Percentiles rank a stretch among this genome's conserved stretches.
These are phyloP conservation scores for Claviceps sp. DNA, from an alignment of 2,329 filamentous ascomycete species.

Conservation along the genomic window DNA sequence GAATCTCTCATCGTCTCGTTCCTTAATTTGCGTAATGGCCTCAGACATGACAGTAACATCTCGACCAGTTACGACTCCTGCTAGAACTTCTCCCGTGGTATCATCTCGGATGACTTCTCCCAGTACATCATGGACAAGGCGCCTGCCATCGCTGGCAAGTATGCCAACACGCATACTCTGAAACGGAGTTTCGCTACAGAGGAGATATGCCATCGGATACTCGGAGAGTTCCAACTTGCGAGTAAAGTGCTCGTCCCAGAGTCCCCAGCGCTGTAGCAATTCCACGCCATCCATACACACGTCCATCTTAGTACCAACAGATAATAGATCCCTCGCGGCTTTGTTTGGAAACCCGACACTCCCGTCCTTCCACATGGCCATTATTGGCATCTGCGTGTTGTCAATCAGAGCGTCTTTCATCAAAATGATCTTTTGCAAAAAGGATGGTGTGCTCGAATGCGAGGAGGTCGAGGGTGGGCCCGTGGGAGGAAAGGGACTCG, in stretches of 20 bases:
- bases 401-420: slow-evolving; percentile 70
- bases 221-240: slow-evolving; percentile 42
- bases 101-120: slow-evolving; percentile 57
- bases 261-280: slow-evolving; percentile 43
- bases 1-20: slow-evolving; percentile 61
- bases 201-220: slow-evolving; percentile 52
- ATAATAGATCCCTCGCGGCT: slow-evolving; percentile 42
- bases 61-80: slow-evolving; percentile 56
- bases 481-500: slow-evolving; percentile 50
- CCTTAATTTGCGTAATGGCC: slow-evolving; percentile 55
- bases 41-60: slow-evolving; percentile 60
- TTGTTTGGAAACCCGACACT: slow-evolving; percentile 62
- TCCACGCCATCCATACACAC: slow-evolving; percentile 35
- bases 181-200: slow-evolving; percentile 48
- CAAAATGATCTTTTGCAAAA: slow-evolving; percentile 58
- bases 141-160: slow-evolving; percentile 37
- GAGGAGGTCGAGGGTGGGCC: slow-evolving; percentile 47
- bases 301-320: slow-evolving; percentile 26
- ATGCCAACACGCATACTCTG: slow-evolving; percentile 49
- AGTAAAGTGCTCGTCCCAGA: slow-evolving; percentile 56
- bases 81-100: slow-evolving; percentile 56
- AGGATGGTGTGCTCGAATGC: slow-evolving; percentile 44
- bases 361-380: slow-evolving; percentile 72
- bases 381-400: slow-evolving; percentile 59
- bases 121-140: slow-evolving; percentile 47